Percentiles rank a stretch among this genome's conserved stretches.
Evolutionary conservation across 2,329 filamentous ascomycete genomes (phyloP).

Genomic region (Zasmidium angulare): DNA sequence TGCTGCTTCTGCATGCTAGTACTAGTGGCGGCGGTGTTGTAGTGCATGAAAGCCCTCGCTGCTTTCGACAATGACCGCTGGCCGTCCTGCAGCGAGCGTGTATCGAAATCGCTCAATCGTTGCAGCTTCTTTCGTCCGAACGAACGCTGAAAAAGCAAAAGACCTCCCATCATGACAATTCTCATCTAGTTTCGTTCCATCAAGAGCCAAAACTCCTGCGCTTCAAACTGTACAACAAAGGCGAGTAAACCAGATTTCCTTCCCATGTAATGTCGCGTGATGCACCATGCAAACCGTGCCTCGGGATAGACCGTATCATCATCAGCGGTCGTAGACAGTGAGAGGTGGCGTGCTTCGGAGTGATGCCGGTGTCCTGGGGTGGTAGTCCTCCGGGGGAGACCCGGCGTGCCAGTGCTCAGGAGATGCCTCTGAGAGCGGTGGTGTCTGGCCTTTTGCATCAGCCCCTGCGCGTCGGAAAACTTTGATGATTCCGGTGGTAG

Average conservation of each 20-base stretch:
- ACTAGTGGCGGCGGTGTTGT: not conserved
- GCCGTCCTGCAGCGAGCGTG: not conserved
- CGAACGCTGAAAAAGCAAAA: not conserved
- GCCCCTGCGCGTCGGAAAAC: slow-evolving; percentile 25
- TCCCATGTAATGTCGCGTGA: not conserved
- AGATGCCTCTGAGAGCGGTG: slow-evolving; percentile 71
- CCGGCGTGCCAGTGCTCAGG: slow-evolving; percentile 60
- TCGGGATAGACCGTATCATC: not conserved
- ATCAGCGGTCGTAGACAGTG: slow-evolving; percentile 18
- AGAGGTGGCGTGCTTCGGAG: slow-evolving; percentile 68
- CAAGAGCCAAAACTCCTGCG: slow-evolving; percentile 7
- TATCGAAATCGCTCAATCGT: not conserved
- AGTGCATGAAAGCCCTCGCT: not conserved
- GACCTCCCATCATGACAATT: not conserved
- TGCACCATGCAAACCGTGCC: too few species aligned
- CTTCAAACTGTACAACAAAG: slow-evolving; percentile 5
- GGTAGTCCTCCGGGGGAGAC: slow-evolving; percentile 43
- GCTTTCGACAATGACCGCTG: not conserved
- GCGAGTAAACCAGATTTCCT: not conserved
- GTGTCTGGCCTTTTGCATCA: slow-evolving; percentile 60
- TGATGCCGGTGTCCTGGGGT: slow-evolving; percentile 64
- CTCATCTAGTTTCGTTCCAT: not conserved
- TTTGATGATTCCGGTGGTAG: slow-evolving; percentile 16
- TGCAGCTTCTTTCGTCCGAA: not conserved
- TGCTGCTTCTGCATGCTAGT: not conserved